Evolutionary conservation across 2,329 filamentous ascomycete species (phyloP).

Genomic region (Fusarium vanettenii): DNA sequence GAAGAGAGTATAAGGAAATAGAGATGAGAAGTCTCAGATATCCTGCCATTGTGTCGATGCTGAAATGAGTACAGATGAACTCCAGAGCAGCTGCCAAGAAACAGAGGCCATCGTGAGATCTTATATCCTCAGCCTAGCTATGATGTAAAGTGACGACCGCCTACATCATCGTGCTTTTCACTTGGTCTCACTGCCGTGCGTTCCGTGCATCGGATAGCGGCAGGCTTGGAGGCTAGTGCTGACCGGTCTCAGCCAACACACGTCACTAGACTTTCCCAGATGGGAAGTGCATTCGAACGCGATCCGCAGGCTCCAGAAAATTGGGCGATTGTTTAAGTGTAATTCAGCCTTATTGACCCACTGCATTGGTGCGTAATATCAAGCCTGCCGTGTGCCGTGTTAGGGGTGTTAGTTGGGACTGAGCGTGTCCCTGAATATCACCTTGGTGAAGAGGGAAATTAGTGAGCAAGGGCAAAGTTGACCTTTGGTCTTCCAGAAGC

Average conservation of each 20-base stretch:
- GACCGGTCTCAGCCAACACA: background rate
- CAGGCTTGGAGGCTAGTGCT: background rate
- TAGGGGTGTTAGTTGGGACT: background rate
- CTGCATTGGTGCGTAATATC: background rate
- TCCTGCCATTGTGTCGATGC: background rate
- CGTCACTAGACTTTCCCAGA: background rate
- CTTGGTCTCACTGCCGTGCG: background rate
- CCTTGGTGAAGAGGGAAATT: background rate
- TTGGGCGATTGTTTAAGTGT: background rate
- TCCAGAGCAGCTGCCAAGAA: background rate
- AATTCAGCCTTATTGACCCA: background rate
- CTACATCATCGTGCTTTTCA: slow-evolving; percentile 1
- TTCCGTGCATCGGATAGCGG: slow-evolving; percentile 4
- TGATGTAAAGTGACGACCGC: background rate
- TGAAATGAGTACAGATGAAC: background rate
- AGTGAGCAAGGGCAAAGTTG: background rate
- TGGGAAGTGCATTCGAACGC: background rate
- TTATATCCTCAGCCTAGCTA: slow-evolving; percentile 15
- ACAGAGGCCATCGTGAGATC: background rate
- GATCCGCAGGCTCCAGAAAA: background rate
- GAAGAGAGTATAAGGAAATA: background rate
- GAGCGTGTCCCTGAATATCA: background rate
- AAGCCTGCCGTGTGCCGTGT: background rate
- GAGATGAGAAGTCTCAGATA: background rate
- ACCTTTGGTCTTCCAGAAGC: background rate